Percentiles rank a stretch among this genome's conserved stretches.
These are phyloP conservation scores for Fusarium abutilonis DNA, from an alignment of 2,329 filamentous ascomycete species.

Conservation along the genomic window DNA sequence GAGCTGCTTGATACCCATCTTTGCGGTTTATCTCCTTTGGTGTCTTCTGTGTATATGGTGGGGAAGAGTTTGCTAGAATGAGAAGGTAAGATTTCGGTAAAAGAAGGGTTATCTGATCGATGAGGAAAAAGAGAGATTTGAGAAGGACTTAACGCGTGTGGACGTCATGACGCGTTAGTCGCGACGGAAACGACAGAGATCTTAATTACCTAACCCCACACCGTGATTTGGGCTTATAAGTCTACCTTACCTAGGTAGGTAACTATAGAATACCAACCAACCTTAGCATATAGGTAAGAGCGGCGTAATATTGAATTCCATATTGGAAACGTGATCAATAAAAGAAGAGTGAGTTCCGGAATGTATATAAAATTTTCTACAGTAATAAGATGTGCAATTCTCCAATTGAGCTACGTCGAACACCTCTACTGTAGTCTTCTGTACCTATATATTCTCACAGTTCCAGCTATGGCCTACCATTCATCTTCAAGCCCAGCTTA, in stretches of 20 bases:
- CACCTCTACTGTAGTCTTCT: no score
- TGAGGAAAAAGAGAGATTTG: conserved; percentile 7
- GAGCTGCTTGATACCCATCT: conserved; percentile 76
- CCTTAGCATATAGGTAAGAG: no score
- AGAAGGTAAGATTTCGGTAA: neutral
- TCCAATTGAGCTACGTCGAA: no score
- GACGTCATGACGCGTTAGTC: conserved; percentile 47
- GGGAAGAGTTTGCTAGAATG: neutral
- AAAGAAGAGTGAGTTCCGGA: no score
- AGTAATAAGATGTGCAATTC: no score
- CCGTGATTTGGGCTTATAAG: neutral
- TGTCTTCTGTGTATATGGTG: neutral
- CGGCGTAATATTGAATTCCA: no score
- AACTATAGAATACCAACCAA: no score
- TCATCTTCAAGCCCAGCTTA: neutral
- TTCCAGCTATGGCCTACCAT: neutral
- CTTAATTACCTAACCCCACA: conserved; percentile 47
- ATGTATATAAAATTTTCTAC: no score
- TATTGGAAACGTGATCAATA: no score
- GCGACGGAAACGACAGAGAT: conserved; percentile 43
- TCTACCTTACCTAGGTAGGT: no score
- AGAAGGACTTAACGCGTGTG: conserved; percentile 38
- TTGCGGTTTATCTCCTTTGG: conserved; percentile 39
- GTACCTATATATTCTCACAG: no score
- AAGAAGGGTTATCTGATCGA: neutral